Evolutionary conservation across 352 stramenopile species (phyloP), one percentile per base, ranked within the genome.

Genomic region (Pythium aristosporum): DNA sequence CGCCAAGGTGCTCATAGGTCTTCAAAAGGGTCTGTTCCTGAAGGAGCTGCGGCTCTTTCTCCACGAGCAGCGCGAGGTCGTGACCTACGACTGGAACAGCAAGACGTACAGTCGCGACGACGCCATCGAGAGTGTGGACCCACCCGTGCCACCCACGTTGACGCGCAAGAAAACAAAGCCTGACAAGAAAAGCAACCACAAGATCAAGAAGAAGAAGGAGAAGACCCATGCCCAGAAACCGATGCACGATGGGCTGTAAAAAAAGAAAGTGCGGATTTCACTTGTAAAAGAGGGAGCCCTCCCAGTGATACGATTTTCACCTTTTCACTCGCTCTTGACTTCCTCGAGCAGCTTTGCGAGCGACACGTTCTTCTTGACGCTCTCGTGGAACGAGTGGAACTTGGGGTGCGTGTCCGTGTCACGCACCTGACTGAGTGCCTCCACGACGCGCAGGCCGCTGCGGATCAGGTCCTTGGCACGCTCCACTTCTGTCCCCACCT

Each of bases 401-500:
- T 88, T 92, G 15, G 85, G 77, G 67, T 96, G 81, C 9, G 79
- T 80, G 11, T 94, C 80, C 18, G 79, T 69, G 63, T 94, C 87
- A 54, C 80, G 79, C 46, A 94, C 82, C 61, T 69, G 54, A 52
- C 79, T 87, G 61, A 92, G 79, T 13, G 82, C 84, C 55, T 96
- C 82, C 13, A 97, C 75, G 1, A 87, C 89, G 69, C 93, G 89
- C 67, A 99, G 72, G 20, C 85, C 96, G 57, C 92, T 98, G 63
- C 97, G 97, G 54, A 99, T 98, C 63, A 98, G 88, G 67, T 99
- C 96, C 57, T 98, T 98, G 5, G 94, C 83, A 51, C 96, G 89
- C 61, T 99, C 97, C 20, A 98, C 83, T 66, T 99, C 96, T 7
- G 95, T 97, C 3, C 94, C 96, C 13, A 97, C 96, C 51, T 98